Conservation (phyloP, 306 rosid genomes). For the Dryas drummondii region DNA sequence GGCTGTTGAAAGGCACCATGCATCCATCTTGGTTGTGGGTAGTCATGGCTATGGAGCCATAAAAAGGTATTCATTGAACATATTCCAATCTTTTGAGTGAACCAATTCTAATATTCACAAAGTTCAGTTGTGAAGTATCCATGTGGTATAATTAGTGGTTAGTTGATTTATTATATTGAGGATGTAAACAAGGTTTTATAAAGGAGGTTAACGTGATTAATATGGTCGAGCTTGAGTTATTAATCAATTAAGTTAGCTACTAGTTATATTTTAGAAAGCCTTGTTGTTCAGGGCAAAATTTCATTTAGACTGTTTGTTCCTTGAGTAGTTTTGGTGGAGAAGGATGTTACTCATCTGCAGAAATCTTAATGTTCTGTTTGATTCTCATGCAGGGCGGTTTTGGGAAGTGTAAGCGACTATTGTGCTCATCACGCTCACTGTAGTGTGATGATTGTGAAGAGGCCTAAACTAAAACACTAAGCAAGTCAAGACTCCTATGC, state of each 20-base stretch:
- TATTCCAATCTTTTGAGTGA: background rate
- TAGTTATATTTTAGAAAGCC: no score
- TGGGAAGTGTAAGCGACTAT: slow-evolving; percentile 27
- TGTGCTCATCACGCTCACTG: slow-evolving; percentile 25
- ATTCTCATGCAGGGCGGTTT: slow-evolving; percentile 21
- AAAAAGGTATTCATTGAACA: slow-evolving; percentile 18
- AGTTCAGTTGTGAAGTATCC: background rate
- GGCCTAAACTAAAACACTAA: slow-evolving; percentile 22
- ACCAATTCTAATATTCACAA: background rate
- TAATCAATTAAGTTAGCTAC: background rate
- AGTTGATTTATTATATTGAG: background rate
- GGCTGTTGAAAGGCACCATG: slow-evolving; percentile 63
- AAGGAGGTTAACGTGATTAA: background rate
- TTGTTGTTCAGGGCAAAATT: no score
- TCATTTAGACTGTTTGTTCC: no score
- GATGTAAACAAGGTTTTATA: background rate
- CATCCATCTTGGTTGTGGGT: slow-evolving; percentile 69
- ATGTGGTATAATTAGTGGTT: background rate
- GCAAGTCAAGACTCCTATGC: no score
- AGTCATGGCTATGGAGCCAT: slow-evolving; percentile 76
- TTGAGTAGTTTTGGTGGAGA: background rate
- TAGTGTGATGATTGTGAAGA: slow-evolving; percentile 27
- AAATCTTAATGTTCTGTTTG: slow-evolving; percentile 1
- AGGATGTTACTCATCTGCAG: background rate
- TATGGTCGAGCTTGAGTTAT: background rate